Conservation (phyloP, 2,329 filamentous ascomycete genomes). For the Cytospora leucostoma region DNA sequence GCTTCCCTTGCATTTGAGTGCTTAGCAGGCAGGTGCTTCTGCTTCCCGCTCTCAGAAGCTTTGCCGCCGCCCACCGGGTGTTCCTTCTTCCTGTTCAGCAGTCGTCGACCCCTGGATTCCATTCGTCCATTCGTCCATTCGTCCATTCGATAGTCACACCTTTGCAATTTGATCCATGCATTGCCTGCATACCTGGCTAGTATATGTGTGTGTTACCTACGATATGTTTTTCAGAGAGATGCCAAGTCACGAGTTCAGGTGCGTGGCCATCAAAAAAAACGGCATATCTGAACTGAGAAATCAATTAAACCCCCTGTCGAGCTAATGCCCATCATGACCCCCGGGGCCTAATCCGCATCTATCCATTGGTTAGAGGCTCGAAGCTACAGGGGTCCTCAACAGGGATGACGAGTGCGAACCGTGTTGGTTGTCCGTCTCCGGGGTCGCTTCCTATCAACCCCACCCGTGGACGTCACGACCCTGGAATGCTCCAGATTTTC, state of each 20-base stretch:
- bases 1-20: not conserved
- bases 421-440: not conserved
- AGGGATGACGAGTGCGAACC: conserved; percentile 5
- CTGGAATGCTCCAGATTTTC: not conserved
- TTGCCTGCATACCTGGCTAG: conserved; percentile 1
- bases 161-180: not conserved
- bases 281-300: conserved; percentile 25
- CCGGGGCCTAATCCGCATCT: conserved; percentile 1
- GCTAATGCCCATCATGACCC: conserved; percentile 1
- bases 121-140: not conserved
- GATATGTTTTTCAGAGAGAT: not conserved
- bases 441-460: not conserved
- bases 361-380: conserved; percentile 13
- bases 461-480: too few relatives aligned
- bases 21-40: not conserved
- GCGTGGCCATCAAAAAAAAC: conserved; percentile 6
- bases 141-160: not conserved
- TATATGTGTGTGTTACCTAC: not conserved
- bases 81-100: not conserved
- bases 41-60: not conserved
- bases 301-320: conserved; percentile 28
- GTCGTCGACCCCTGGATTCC: not conserved
- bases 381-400: conserved; percentile 7
- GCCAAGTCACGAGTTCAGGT: conserved; percentile 5
- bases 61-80: not conserved